Percentiles rank a stretch among this genome's conserved stretches.
phyloP scores from a whole-genome alignment of 306 rosid species.

The Vachellia collinsii region DNA sequence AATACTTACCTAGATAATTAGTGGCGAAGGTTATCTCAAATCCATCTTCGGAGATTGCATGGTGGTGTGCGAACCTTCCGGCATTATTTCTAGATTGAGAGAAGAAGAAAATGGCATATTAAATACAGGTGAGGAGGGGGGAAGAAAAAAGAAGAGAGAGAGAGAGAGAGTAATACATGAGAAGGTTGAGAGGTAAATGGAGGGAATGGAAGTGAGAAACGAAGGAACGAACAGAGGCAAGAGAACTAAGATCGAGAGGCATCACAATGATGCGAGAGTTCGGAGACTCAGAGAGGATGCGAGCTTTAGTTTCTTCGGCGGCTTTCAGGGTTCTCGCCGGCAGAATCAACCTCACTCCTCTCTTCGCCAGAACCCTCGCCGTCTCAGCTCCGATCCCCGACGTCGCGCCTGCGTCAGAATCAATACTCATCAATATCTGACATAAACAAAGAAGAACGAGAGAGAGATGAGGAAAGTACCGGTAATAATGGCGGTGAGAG shows the following conservation, averaged over 20 bases:
- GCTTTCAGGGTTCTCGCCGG: conserved; percentile 79
- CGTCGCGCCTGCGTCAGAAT: conserved; percentile 65
- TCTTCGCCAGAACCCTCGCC: conserved; percentile 77
- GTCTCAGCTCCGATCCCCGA: conserved; percentile 97
- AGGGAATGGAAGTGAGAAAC: conserved; percentile 61
- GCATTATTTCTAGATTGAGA: conserved; percentile 71
- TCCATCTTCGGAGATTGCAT: conserved; percentile 82
- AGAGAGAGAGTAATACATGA: conserved; percentile 52
- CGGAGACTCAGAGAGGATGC: conserved; percentile 65
- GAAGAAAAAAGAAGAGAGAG: neutral
- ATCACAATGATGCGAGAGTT: conserved; percentile 57
- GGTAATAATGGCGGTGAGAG: conserved; percentile 82
- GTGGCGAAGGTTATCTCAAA: conserved; percentile 93
- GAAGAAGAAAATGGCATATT: neutral
- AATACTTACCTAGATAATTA: conserved; percentile 67
- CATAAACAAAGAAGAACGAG: neutral
- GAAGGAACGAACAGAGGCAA: conserved; percentile 64
- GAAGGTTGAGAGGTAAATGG: conserved; percentile 73
- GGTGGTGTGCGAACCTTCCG: conserved; percentile 78
- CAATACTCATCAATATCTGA: too few relatives aligned
- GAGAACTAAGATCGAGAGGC: conserved; percentile 87
- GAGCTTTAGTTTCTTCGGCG: conserved; percentile 70
- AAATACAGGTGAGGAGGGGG: neutral
- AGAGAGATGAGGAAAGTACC: conserved; percentile 41
- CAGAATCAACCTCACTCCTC: conserved; percentile 77